These are phyloP conservation scores for Talaromyces thailandensis DNA, from an alignment of 495 filamentous ascomycete genomes.

Conservation along the genomic window DNA sequence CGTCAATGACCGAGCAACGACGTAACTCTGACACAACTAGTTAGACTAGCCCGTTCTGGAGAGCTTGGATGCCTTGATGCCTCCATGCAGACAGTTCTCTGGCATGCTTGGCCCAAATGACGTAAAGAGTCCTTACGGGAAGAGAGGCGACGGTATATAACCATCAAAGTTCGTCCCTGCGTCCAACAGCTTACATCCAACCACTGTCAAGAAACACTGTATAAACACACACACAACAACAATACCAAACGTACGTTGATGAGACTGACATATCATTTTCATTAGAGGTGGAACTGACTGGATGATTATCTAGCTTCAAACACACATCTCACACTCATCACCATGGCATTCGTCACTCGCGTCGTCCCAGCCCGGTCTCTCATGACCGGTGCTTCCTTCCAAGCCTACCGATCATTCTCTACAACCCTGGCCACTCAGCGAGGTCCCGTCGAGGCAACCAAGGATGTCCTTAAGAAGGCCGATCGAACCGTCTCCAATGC, in stretches of 20 bases:
- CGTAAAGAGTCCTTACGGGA: neutral
- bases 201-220: neutral
- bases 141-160: neutral
- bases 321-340: neutral
- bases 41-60: neutral
- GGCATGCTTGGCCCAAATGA: neutral
- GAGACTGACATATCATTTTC: neutral
- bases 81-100: neutral
- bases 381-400: neutral
- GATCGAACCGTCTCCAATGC: slow-evolving; percentile 45
- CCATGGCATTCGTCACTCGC: slow-evolving; percentile 20
- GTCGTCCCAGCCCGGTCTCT: slow-evolving; percentile 14
- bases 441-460: slow-evolving; percentile 39
- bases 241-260: neutral
- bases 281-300: neutral
- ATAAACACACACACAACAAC: neutral
- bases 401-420: slow-evolving; percentile 6
- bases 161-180: neutral
- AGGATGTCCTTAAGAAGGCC: slow-evolving; percentile 47
- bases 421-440: slow-evolving; percentile 11
- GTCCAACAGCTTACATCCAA: neutral
- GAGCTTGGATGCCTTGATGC: neutral
- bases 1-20: neutral
- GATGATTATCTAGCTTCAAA: neutral
- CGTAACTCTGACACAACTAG: slow-evolving; percentile 3